A percentile compares a stretch with the other conserved stretches of the same genome.
Conservation (phyloP, 2,329 filamentous ascomycete species). For the Alternaria sp. region DNA sequence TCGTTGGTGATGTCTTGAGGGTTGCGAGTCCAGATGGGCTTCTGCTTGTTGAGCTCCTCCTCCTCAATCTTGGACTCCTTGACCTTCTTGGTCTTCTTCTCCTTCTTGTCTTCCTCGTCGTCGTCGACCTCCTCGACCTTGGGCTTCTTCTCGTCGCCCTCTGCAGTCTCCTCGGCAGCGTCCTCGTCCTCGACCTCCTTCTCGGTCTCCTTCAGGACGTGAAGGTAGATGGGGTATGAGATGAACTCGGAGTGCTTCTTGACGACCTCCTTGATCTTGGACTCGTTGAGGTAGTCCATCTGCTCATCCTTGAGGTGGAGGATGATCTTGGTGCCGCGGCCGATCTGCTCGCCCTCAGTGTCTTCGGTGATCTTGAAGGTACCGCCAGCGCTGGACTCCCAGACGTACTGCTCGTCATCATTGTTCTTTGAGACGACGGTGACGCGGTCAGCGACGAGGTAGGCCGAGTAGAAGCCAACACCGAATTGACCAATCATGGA, state of each 20-base stretch:
- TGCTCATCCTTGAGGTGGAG: conserved; percentile 99
- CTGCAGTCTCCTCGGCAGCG: conserved; percentile 70
- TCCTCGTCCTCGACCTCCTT: conserved; percentile 98
- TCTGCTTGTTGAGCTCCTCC: conserved; percentile 99
- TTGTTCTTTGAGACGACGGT: conserved; percentile 98
- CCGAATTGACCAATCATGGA: conserved; percentile 99
- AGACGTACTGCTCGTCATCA: conserved; percentile 99
- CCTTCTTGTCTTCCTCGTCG: conserved; percentile 83
- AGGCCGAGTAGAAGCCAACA: conserved; percentile 99
- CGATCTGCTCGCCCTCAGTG: conserved; percentile 87
- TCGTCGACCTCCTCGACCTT: conserved; percentile 94
- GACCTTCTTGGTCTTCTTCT: conserved; percentile 98
- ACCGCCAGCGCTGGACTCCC: conserved; percentile 96
- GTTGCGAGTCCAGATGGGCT: conserved; percentile 99
- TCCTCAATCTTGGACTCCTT: conserved; percentile 99
- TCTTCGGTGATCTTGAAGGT: conserved; percentile 94
- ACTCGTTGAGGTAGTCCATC: conserved; percentile 96
- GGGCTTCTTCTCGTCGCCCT: conserved; percentile 90
- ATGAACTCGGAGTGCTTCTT: conserved; percentile 99
- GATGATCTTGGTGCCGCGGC: conserved; percentile 96
- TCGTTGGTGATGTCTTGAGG: conserved; percentile 92
- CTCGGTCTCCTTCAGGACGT: conserved; percentile 99
- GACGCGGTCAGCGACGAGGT: conserved; percentile 97
- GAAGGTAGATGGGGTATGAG: conserved; percentile 99
- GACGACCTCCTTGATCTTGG: conserved; percentile 99